Conservation (phyloP, 345 rosid species). For the Hirschfeldia incana region DNA sequence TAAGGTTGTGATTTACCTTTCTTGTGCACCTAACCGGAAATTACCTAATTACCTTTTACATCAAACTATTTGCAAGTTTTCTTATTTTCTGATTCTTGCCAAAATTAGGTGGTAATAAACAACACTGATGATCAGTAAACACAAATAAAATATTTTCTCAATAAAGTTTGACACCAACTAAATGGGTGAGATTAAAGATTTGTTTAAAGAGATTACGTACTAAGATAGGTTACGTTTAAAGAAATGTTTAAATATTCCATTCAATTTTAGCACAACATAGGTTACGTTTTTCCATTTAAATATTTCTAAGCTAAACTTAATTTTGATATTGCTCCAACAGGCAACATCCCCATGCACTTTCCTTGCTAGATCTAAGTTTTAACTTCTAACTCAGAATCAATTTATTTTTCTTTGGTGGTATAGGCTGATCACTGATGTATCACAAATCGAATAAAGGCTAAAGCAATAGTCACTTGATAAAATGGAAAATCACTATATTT, state of each 20-base stretch:
- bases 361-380: neutral
- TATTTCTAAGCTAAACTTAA: neutral
- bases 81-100: slow-evolving; percentile 6
- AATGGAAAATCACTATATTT: neutral
- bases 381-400: neutral
- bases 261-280: neutral
- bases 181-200: slow-evolving; percentile 2
- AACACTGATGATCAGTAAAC: neutral
- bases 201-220: neutral
- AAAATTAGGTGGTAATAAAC: slow-evolving; percentile 18
- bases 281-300: neutral
- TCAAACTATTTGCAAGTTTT: neutral
- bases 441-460: neutral
- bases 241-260: too few relatives aligned
- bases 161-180: slow-evolving; percentile 18
- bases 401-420: neutral
- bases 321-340: neutral
- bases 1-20: slow-evolving; percentile 32
- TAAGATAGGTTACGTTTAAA: neutral
- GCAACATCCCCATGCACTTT: neutral
- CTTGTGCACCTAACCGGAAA: slow-evolving; percentile 25
- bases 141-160: neutral
- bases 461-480: neutral
- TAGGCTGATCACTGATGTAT: neutral
- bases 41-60: neutral